A percentile compares a stretch with the other conserved stretches of the same genome.
Evolutionary conservation across 495 filamentous ascomycete species (phyloP).

Genomic region (Penicillium soppii): DNA sequence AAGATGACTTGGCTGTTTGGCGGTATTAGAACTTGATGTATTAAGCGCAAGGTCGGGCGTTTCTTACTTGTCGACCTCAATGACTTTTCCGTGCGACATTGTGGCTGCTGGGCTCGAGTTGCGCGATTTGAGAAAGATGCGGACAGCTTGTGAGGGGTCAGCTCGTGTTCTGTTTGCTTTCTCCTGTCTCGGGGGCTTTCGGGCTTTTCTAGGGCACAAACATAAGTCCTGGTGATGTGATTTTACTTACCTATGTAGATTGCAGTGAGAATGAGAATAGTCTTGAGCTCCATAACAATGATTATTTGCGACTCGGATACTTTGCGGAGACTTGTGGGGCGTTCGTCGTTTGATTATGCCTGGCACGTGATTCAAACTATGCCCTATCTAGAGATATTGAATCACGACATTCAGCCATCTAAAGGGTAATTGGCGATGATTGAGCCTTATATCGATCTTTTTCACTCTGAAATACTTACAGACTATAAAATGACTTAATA

Average conservation of each 20-base stretch:
- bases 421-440: not conserved
- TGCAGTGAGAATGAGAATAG: constrained; percentile 19
- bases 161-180: not conserved
- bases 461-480: not conserved
- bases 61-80: constrained; percentile 30
- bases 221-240: too few species aligned
- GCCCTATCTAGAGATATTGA: not conserved
- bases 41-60: not conserved
- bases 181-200: too few species aligned
- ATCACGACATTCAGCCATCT: constrained; percentile 1
- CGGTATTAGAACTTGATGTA: constrained; percentile 5
- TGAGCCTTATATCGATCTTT: not conserved
- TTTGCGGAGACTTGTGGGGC: not conserved
- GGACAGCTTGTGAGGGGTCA: constrained; percentile 20
- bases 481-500: too few species aligned
- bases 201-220: not conserved
- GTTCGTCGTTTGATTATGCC: not conserved
- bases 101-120: constrained; percentile 13
- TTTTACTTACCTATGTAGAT: constrained; percentile 21
- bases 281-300: constrained; percentile 26
- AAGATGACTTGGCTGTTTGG: constrained; percentile 27
- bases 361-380: constrained; percentile 5
- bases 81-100: constrained; percentile 28
- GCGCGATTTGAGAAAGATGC: constrained; percentile 15
- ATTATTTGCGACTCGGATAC: not conserved